Conservation (phyloP, 768 basidiomycete genomes). For the Phlebiopsis gigantea region DNA sequence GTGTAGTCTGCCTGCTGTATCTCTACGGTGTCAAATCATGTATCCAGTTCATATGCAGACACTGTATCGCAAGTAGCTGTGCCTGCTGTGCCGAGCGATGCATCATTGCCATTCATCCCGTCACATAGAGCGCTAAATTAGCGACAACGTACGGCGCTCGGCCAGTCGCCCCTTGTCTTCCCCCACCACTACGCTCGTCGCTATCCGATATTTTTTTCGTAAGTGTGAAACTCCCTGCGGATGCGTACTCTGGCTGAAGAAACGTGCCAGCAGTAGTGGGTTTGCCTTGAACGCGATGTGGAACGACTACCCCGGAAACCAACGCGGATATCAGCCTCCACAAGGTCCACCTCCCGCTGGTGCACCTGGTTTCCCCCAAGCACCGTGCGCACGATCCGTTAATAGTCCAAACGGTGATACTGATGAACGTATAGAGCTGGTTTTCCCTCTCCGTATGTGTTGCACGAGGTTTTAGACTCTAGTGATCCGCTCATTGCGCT, state of each 20-base stretch:
- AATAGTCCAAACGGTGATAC: background rate
- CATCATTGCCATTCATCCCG: too few relatives aligned
- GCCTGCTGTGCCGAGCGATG: background rate
- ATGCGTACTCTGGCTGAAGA: too few relatives aligned
- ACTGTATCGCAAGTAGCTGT: background rate
- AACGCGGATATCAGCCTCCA: conserved; percentile 7
- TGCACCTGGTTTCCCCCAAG: background rate
- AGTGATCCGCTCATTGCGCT: background rate
- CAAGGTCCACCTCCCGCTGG: conserved; percentile 11
- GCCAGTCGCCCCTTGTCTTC: background rate
- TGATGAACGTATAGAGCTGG: background rate
- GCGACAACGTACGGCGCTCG: background rate
- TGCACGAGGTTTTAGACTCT: background rate
- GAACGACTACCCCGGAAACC: conserved; percentile 18
- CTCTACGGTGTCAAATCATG: background rate
- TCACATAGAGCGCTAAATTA: background rate
- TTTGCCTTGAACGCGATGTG: conserved; percentile 9
- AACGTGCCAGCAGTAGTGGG: too few relatives aligned
- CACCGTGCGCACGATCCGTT: background rate
- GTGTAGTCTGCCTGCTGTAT: background rate
- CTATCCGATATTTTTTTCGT: background rate
- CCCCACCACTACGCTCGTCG: background rate
- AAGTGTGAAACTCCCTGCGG: background rate
- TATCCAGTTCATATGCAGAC: background rate
- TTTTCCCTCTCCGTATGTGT: conserved; percentile 15